Evolutionary conservation across 2,329 filamentous ascomycete species (phyloP).

Genomic region (Sphaerulina musiva): DNA sequence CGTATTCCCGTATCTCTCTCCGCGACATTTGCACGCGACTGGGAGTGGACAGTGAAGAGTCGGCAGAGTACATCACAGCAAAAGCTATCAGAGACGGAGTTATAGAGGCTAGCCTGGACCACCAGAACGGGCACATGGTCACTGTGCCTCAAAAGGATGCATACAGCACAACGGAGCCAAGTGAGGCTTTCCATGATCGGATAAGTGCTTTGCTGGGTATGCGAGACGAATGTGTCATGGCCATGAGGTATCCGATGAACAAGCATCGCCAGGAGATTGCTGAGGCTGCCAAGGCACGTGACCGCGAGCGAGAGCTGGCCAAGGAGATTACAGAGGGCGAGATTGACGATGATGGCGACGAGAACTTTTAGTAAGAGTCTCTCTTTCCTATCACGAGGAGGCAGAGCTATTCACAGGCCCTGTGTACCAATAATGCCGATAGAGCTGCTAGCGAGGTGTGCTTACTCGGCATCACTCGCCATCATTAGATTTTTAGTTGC

Average conservation of each 20-base stretch:
- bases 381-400: not conserved
- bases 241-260: conserved; percentile 99
- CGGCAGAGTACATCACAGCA: conserved; percentile 96
- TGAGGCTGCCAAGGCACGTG: conserved; percentile 96
- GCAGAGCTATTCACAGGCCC: not conserved
- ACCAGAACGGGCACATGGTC: conserved; percentile 96
- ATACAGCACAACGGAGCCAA: conserved; percentile 90
- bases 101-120: conserved; percentile 89
- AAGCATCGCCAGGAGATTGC: conserved; percentile 95
- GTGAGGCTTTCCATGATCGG: conserved; percentile 94
- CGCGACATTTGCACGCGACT: conserved; percentile 95
- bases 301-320: conserved; percentile 90
- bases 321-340: conserved; percentile 99
- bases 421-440: not conserved
- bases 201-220: conserved; percentile 85
- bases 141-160: conserved; percentile 94
- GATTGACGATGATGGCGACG: conserved; percentile 80
- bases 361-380: conserved; percentile 85
- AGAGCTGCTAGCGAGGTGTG: not conserved
- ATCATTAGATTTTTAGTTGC: too few species aligned
- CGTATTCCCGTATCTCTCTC: conserved; percentile 93
- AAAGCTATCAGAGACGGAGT: conserved; percentile 97
- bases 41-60: conserved; percentile 90
- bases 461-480: too few species aligned
- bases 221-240: conserved; percentile 98